Evolutionary conservation across 2,329 filamentous ascomycete species (phyloP).

Genomic region (Boeremia lycopersici): DNA sequence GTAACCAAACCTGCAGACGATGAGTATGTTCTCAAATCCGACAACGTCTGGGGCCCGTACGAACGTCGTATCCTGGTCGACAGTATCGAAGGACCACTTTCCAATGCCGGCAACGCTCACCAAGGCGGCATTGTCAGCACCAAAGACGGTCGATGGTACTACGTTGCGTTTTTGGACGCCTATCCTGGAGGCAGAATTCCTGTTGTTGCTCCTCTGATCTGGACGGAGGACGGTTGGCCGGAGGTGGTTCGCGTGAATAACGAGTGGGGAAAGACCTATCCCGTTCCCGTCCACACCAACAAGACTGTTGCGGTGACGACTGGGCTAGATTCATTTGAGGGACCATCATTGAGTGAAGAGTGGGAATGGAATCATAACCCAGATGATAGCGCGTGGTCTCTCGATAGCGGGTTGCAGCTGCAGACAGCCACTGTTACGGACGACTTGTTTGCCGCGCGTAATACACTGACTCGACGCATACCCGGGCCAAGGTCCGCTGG

Average conservation of each 20-base stretch:
- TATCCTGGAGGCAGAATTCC: constrained; percentile 65
- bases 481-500: constrained; percentile 51
- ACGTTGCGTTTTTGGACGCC: constrained; percentile 61
- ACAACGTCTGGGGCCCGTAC: constrained; percentile 61
- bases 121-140: constrained; percentile 64
- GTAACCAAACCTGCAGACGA: constrained; percentile 54
- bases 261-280: constrained; percentile 57
- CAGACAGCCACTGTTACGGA: constrained; percentile 58
- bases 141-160: constrained; percentile 62
- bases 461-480: constrained; percentile 52
- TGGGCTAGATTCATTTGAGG: constrained; percentile 56
- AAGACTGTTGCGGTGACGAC: constrained; percentile 41
- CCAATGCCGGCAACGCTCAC: constrained; percentile 55
- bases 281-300: constrained; percentile 37
- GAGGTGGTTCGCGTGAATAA: constrained; percentile 51
- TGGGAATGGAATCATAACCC: constrained; percentile 71
- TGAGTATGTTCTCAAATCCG: constrained; percentile 58
- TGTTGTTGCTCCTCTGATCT: constrained; percentile 61
- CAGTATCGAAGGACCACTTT: constrained; percentile 52
- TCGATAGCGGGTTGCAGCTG: constrained; percentile 56
- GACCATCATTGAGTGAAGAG: constrained; percentile 49
- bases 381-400: constrained; percentile 54
- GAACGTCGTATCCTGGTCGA: constrained; percentile 53
- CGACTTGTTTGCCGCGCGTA: constrained; percentile 54
- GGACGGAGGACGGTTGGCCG: constrained; percentile 60